Percentiles rank a stretch among this genome's conserved stretches.
phyloP scores from a whole-genome alignment of 306 rosid genomes.

The Dryas octopetala region DNA sequence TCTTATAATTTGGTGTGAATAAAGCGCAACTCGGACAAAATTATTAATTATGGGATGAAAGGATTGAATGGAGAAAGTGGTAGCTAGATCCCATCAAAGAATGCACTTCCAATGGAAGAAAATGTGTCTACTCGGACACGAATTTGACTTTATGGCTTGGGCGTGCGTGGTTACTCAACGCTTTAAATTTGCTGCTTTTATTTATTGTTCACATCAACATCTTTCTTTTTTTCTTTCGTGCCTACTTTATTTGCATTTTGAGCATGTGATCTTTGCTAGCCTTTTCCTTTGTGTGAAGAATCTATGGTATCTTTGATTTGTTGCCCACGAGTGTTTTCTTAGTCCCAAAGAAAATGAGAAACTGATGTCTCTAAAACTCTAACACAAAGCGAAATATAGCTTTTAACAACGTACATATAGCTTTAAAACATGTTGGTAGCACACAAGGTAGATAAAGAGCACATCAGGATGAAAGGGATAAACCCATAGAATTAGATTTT shows the following conservation, averaged over 20 bases:
- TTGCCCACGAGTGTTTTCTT: neutral
- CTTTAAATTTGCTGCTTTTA: neutral
- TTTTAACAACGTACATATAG: neutral
- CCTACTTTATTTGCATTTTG: neutral
- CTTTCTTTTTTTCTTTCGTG: neutral
- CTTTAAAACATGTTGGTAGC: neutral
- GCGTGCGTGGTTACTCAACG: neutral
- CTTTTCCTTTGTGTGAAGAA: neutral
- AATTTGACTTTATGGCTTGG: neutral
- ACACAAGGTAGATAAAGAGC: neutral
- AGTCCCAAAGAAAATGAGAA: neutral
- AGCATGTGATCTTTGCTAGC: neutral
- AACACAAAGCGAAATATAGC: neutral
- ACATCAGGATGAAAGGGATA: neutral
- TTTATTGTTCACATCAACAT: neutral
- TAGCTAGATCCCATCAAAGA: neutral
- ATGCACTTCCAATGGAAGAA: neutral
- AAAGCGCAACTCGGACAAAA: constrained; percentile 2
- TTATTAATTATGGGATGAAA: neutral
- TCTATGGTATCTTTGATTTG: neutral
- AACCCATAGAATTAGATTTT: too few relatives aligned
- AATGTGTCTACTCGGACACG: neutral
- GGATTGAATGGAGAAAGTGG: neutral
- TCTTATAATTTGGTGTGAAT: neutral
- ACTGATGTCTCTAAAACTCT: neutral